Conservation (phyloP, 2,329 filamentous ascomycete genomes). For the Xylariales sp. region DNA sequence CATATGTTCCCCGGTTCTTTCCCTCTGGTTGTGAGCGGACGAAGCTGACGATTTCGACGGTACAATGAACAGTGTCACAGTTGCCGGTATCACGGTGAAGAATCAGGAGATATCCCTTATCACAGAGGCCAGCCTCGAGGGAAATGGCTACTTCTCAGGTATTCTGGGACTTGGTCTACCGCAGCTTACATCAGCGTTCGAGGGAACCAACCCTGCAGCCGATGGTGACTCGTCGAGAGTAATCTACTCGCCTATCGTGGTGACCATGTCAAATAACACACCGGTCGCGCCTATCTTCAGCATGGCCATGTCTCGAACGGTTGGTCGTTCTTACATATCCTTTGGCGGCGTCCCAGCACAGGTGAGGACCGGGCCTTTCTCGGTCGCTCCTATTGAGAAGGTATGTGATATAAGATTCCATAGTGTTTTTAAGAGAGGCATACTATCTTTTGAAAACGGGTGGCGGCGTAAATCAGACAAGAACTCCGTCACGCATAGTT, state of each 20-base stretch:
- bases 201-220: conserved; percentile 12
- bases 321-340: conserved; percentile 23
- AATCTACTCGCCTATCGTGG: conserved; percentile 22
- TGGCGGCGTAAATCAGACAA: background rate
- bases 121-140: conserved; percentile 21
- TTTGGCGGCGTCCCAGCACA: conserved; percentile 26
- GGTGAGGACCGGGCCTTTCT: conserved; percentile 20
- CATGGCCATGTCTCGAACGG: conserved; percentile 26
- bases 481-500: background rate
- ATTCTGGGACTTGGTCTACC: conserved; percentile 27
- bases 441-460: too few relatives aligned
- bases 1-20: background rate
- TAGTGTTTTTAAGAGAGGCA: too few relatives aligned
- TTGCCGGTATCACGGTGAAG: conserved; percentile 20
- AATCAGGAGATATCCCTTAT: conserved; percentile 27
- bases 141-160: conserved; percentile 25
- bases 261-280: conserved; percentile 18
- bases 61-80: conserved; percentile 24
- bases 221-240: conserved; percentile 16
- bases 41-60: background rate
- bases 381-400: conserved; percentile 21
- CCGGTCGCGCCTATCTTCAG: conserved; percentile 20
- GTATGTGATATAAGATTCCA: too few relatives aligned
- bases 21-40: background rate
- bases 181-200: conserved; percentile 22